Percentiles rank a stretch among this genome's conserved stretches.
phyloP scores from a whole-genome alignment of 331 rosid species.

The Telfairia occidentalis region DNA sequence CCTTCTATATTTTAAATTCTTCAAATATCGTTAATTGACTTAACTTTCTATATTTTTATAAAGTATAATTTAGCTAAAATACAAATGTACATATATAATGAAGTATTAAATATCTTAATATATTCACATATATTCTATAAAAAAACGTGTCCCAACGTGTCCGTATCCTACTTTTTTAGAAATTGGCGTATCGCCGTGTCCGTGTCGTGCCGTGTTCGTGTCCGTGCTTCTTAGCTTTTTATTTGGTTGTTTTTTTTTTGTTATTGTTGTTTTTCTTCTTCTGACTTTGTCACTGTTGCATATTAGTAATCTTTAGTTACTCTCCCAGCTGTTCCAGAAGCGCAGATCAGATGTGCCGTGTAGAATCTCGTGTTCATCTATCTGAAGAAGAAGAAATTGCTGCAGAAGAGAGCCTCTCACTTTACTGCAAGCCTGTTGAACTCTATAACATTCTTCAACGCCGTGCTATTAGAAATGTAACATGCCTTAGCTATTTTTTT shows the following conservation, averaged over 20 bases:
- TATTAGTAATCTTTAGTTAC: not conserved
- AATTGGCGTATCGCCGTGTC: no score
- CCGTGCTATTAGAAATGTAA: constrained; percentile 39
- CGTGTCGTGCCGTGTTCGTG: no score
- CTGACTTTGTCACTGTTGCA: not conserved
- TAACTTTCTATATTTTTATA: no score
- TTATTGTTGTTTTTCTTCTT: not conserved
- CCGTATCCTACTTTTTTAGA: no score
- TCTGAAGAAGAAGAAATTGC: constrained; percentile 50
- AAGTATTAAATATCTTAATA: no score
- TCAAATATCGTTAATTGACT: no score
- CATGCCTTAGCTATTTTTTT: not conserved
- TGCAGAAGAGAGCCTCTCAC: constrained; percentile 48
- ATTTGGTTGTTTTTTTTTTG: not conserved
- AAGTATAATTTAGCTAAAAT: no score
- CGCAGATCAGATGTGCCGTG: constrained; percentile 35
- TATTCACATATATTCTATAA: no score
- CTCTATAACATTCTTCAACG: constrained; percentile 53
- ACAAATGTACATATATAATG: no score
- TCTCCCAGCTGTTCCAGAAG: constrained; percentile 29
- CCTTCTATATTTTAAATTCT: no score
- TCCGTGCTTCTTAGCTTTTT: no score
- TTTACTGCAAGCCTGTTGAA: constrained; percentile 65
- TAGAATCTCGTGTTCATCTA: constrained; percentile 31
- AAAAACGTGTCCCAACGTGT: no score